Conservation (phyloP, 2,329 filamentous ascomycete species). For the Rosellinia necatrix region DNA sequence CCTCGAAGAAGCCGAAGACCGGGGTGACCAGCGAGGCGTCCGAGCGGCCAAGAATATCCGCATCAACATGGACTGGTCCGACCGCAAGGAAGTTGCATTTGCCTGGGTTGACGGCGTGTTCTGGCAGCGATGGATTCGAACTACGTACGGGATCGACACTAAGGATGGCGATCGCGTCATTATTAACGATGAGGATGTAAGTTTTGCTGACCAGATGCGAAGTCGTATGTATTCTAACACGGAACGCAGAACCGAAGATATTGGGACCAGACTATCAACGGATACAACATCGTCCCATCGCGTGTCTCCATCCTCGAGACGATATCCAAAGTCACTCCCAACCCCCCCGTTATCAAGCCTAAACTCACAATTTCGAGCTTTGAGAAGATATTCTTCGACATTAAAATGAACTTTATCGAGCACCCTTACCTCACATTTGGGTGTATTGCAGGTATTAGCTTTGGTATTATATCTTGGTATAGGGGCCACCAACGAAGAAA, state of each 20-base stretch:
- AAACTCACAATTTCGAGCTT: conserved; percentile 78
- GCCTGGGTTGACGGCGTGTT: conserved; percentile 97
- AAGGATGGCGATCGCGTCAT: conserved; percentile 88
- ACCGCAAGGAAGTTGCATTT: conserved; percentile 88
- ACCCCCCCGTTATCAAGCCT: conserved; percentile 71
- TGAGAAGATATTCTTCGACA: conserved; percentile 72
- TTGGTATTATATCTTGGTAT: conserved; percentile 58
- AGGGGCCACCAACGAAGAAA: conserved; percentile 59
- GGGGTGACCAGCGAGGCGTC: conserved; percentile 84
- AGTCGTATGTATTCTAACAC: conserved; percentile 43
- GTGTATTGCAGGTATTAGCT: conserved; percentile 60
- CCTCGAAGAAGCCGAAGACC: conserved; percentile 95
- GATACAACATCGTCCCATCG: conserved; percentile 86
- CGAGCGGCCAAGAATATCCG: conserved; percentile 87
- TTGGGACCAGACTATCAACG: conserved; percentile 90
- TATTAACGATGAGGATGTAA: conserved; percentile 96
- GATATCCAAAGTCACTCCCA: conserved; percentile 70
- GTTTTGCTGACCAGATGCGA: conserved; percentile 42
- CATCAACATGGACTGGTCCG: conserved; percentile 86
- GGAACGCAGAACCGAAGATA: conserved; percentile 77
- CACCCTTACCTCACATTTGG: conserved; percentile 64
- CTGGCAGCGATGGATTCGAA: conserved; percentile 95
- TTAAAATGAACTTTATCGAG: conserved; percentile 61
- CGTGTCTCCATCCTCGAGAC: conserved; percentile 92
- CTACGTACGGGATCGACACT: conserved; percentile 92